A percentile compares a stretch with the other conserved stretches of the same genome.
These are phyloP conservation scores for Wickerhamomyces chaumierensis DNA, from an alignment of 805 yeast species.

Conservation along the genomic window DNA sequence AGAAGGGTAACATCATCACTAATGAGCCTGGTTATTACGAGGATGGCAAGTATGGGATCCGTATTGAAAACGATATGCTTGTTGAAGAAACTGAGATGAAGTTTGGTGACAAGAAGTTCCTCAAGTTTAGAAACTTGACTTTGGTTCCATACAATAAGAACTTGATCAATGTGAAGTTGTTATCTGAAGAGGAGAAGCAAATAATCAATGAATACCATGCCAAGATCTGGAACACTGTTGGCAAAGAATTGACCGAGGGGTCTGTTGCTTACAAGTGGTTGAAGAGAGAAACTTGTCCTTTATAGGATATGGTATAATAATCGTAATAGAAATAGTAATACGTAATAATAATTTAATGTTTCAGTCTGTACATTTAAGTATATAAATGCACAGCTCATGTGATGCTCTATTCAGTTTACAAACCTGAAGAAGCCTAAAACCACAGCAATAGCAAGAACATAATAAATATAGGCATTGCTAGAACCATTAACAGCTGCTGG, in stretches of 20 bases:
- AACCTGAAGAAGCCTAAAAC: conserved; percentile 15
- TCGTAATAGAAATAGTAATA: no score
- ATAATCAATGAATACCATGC: conserved; percentile 65
- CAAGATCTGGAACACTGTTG: conserved; percentile 40
- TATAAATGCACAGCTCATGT: no score
- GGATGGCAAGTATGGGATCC: conserved; percentile 81
- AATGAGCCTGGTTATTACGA: conserved; percentile 94
- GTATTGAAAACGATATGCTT: conserved; percentile 78
- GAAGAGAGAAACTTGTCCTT: conserved; percentile 35
- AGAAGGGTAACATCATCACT: conserved; percentile 65
- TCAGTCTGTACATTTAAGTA: no score
- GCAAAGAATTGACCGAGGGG: conserved; percentile 41
- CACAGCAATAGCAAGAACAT: conserved; percentile 24
- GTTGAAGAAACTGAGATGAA: conserved; percentile 32
- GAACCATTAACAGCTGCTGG: no score
- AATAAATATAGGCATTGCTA: conserved; percentile 14
- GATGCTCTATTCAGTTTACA: conserved; percentile 8
- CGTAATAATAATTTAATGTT: no score
- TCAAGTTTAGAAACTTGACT: conserved; percentile 76
- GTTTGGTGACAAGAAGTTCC: conserved; percentile 46
- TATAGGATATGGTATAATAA: neutral
- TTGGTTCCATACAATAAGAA: conserved; percentile 74
- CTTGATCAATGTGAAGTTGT: conserved; percentile 50
- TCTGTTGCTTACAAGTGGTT: conserved; percentile 63
- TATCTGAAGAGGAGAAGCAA: conserved; percentile 47